Conservation (phyloP, 441 rosid genomes). For the Cnidoscolus chayamansa region DNA sequence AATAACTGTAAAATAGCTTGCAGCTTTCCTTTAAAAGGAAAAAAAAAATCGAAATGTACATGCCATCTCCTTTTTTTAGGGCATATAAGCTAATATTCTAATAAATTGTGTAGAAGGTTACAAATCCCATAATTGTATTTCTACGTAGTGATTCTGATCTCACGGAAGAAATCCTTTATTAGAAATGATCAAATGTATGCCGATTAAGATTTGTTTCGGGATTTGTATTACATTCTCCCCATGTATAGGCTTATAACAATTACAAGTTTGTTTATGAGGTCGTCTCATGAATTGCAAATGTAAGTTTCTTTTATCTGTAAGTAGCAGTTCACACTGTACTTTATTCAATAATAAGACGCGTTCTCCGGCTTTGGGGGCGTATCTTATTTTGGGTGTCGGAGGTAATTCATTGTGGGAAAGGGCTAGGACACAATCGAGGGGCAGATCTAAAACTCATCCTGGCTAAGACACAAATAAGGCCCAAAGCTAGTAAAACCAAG, state of each 20-base stretch:
- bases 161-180: constrained; percentile 6
- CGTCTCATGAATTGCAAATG: neutral
- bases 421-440: no score
- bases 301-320: neutral
- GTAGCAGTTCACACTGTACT: neutral
- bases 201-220: neutral
- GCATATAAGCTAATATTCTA: neutral
- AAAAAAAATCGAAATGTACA: constrained; percentile 12
- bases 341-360: neutral
- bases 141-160: neutral
- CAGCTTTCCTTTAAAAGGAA: neutral
- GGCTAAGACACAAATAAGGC: no score
- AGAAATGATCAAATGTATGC: neutral
- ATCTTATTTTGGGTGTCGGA: no score
- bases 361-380: neutral
- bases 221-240: neutral
- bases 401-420: no score
- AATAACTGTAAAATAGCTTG: constrained; percentile 17
- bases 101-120: neutral
- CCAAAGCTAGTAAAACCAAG: no score
- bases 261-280: neutral
- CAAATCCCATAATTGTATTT: neutral
- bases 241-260: neutral
- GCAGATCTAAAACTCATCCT: no score
- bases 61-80: neutral